These are phyloP conservation scores for Strobilomyces dryophilus DNA, from an alignment of 768 basidiomycete genomes.

Conservation along the genomic window DNA sequence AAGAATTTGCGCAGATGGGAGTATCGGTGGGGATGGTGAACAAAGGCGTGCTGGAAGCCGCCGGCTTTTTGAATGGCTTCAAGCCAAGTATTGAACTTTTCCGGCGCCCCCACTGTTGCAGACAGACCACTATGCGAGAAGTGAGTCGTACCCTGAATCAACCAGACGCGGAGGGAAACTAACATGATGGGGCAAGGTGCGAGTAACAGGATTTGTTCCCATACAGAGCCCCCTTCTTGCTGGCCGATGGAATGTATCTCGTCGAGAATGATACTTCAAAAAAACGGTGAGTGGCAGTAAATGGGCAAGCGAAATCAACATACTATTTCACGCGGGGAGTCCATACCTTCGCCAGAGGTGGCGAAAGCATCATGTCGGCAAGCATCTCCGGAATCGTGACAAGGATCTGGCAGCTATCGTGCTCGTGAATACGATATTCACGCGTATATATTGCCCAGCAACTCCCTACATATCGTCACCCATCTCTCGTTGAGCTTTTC, in stretches of 20 bases:
- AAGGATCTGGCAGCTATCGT: conserved; percentile 66
- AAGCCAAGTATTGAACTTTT: conserved; percentile 65
- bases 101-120: conserved; percentile 65
- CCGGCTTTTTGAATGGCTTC: conserved; percentile 55
- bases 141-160: background rate
- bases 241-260: conserved; percentile 65
- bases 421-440: conserved; percentile 58
- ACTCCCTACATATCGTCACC: conserved; percentile 36
- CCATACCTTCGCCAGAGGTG: conserved; percentile 58
- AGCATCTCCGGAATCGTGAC: conserved; percentile 73
- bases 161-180: conserved; percentile 16
- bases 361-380: conserved; percentile 65
- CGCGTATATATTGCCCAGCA: conserved; percentile 66
- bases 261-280: conserved; percentile 53
- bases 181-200: conserved; percentile 72
- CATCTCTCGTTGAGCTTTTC: background rate
- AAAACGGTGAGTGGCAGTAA: background rate
- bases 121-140: conserved; percentile 51
- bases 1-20: conserved; percentile 69
- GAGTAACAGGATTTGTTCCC: conserved; percentile 71
- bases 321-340: conserved; percentile 59
- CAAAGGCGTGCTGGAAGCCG: conserved; percentile 54
- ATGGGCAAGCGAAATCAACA: conserved; percentile 1
- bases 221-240: conserved; percentile 63
- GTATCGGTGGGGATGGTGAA: conserved; percentile 65